A percentile compares a stretch with the other conserved stretches of the same genome.
These are phyloP conservation scores for Hawksworthiomyces lignivorus DNA, from an alignment of 2,329 filamentous ascomycete genomes.

Conservation along the genomic window DNA sequence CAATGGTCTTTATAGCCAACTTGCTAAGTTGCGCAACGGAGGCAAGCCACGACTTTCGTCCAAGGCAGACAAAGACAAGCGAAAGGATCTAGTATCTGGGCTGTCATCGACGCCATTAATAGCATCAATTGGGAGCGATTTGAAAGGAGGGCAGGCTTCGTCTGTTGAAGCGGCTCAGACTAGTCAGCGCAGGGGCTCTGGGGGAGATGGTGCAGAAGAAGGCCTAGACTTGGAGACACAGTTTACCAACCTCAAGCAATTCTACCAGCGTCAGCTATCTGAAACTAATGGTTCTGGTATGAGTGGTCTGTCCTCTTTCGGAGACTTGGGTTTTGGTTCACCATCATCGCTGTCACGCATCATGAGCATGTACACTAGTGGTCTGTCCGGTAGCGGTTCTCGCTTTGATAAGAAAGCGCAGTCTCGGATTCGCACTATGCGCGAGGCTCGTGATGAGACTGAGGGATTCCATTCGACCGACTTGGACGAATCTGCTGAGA, in stretches of 20 bases:
- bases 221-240: constrained; percentile 58
- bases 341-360: constrained; percentile 79
- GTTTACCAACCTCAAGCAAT: constrained; percentile 66
- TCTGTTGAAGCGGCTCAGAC: too few relatives aligned
- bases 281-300: constrained; percentile 46
- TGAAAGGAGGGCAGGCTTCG: too few relatives aligned
- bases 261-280: constrained; percentile 74
- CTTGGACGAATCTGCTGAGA: constrained; percentile 53
- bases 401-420: constrained; percentile 57
- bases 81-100: constrained; percentile 35
- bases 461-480: constrained; percentile 65
- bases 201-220: too few relatives aligned
- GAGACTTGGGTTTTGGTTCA: constrained; percentile 58
- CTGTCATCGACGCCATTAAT: constrained; percentile 4
- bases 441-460: constrained; percentile 61
- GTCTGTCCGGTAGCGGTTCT: constrained; percentile 35
- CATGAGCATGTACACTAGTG: constrained; percentile 74
- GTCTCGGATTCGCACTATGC: constrained; percentile 64
- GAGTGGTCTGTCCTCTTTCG: constrained; percentile 36
- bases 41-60: constrained; percentile 42
- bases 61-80: constrained; percentile 43
- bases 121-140: too few relatives aligned
- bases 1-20: constrained; percentile 75
- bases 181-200: too few relatives aligned
- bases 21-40: constrained; percentile 62